These are phyloP conservation scores for Lepidopterella palustris DNA, from an alignment of 495 filamentous ascomycete genomes.

Conservation along the genomic window DNA sequence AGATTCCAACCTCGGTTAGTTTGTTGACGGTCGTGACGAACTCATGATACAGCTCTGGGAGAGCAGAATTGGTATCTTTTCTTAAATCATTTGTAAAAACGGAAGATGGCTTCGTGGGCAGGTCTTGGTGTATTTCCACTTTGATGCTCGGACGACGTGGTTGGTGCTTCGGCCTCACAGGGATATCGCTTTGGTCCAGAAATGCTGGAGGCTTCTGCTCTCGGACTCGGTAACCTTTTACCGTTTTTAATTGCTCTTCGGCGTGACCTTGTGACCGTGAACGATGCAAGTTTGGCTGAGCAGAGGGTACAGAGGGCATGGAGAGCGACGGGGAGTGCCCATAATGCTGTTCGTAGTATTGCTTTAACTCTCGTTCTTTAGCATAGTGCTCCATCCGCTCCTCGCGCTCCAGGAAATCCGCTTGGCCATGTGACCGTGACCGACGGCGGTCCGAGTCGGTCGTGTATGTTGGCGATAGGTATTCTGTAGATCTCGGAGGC, in stretches of 20 bases:
- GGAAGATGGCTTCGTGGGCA: background rate
- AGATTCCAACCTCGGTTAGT: background rate
- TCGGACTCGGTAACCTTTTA: no score
- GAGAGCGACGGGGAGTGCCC: slow-evolving; percentile 6
- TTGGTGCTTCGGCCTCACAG: slow-evolving; percentile 8
- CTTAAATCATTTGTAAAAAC: no score
- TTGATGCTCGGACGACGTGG: slow-evolving; percentile 13
- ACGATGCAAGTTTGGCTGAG: no score
- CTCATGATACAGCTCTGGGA: slow-evolving; percentile 6
- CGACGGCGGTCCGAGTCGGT: background rate
- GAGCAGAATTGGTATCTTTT: no score
- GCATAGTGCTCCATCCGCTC: slow-evolving; percentile 6
- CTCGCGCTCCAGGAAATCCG: slow-evolving; percentile 8
- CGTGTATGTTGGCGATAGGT: background rate
- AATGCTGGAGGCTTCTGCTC: no score
- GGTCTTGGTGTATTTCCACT: slow-evolving; percentile 11
- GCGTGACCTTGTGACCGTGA: no score
- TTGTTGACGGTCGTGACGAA: background rate
- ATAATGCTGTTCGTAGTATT: slow-evolving; percentile 8
- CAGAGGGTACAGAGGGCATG: no score
- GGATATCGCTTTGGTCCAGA: no score
- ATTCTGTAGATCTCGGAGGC: background rate
- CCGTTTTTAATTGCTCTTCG: no score
- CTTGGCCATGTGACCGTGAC: slow-evolving; percentile 12
- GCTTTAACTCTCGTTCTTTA: no score